Conservation (phyloP, 805 yeast species). For the Teunomyces aglyptinius region DNA sequence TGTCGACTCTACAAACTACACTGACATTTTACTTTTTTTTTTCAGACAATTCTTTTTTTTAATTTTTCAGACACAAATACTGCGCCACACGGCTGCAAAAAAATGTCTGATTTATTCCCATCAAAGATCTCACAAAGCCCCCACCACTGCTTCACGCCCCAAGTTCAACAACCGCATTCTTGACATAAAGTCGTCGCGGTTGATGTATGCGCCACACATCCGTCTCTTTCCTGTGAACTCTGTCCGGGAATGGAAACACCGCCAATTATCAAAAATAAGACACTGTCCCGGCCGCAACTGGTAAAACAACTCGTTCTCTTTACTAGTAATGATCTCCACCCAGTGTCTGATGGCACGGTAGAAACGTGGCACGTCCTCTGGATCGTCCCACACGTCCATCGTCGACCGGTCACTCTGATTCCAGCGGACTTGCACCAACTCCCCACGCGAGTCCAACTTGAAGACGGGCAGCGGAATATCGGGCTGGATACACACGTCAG, state of each 20-base stretch:
- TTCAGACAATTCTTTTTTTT: neutral
- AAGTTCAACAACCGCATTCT: conserved; percentile 44
- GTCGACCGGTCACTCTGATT: conserved; percentile 68
- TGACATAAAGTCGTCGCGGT: conserved; percentile 61
- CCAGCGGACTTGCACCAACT: conserved; percentile 65
- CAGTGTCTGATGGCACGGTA: conserved; percentile 59
- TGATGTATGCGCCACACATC: conserved; percentile 71
- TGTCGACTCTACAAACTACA: no score
- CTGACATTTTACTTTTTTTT: no score
- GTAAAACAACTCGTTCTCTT: conserved; percentile 51
- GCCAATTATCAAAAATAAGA: conserved; percentile 70
- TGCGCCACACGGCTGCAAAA: neutral
- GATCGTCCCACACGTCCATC: conserved; percentile 49
- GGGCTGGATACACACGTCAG: conserved; percentile 58
- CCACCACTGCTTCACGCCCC: conserved; percentile 48
- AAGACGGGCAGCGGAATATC: conserved; percentile 56
- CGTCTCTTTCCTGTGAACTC: conserved; percentile 65
- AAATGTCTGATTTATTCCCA: neutral
- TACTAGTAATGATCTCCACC: conserved; percentile 50
- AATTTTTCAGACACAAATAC: neutral
- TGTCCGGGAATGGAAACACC: conserved; percentile 67
- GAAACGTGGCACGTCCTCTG: conserved; percentile 49
- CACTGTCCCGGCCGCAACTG: conserved; percentile 64
- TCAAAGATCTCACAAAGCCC: conserved; percentile 12
- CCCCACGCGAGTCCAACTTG: conserved; percentile 50